Evolutionary conservation across 805 yeast genomes (phyloP), one percentile per base, ranked within the genome.

Genomic region (Helenozyma rhizophorensis): DNA sequence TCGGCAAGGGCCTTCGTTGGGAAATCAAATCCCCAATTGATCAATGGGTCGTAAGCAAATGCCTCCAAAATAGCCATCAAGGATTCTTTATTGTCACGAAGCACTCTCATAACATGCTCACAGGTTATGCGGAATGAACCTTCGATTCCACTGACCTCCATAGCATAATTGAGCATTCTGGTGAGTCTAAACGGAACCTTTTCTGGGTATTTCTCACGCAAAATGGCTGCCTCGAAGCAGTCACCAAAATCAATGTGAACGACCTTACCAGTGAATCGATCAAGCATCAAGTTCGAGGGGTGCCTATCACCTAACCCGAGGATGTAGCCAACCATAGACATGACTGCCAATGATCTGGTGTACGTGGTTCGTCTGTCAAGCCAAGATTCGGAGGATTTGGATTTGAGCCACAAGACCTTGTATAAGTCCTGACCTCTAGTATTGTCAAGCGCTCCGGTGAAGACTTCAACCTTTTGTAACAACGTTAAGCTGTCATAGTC

Each of bases 241-340:
- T 93, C 99, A 45, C 98, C 99, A 61, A 90, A 93, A 70, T 93
- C 99, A 60, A 93, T 90, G 55, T 93, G 99, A 23, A 93, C 76
- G 32, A 93, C 96, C 52, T 90, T 88, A 40, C 99, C 99, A 0
- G 97, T 87, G 30, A 82, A 76, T 42, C 96, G 69, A 57, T 90
- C 95, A 61, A 93, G 74, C 97, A 93, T 86, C 61, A 93, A 72
- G 53, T 93, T 93, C 19, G 97, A 86, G 17, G 98, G 98, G 60
- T 93, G 99, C 41, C 99, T 77, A 57, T 93, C 99, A 40, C 99
- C 99, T 14, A 93, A 70, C 10, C 99, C 99, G 15, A 93, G 68
- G 33, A 93, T 90, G 56, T 93, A 93, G 2, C 99, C 99, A 26
- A 83, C 96, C 96, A 93, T 93, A 0, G 97, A 90, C 97, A 93